Evolutionary conservation across 75 land plant genomes (phyloP).

Genomic region (Sequoia sempervirens): DNA sequence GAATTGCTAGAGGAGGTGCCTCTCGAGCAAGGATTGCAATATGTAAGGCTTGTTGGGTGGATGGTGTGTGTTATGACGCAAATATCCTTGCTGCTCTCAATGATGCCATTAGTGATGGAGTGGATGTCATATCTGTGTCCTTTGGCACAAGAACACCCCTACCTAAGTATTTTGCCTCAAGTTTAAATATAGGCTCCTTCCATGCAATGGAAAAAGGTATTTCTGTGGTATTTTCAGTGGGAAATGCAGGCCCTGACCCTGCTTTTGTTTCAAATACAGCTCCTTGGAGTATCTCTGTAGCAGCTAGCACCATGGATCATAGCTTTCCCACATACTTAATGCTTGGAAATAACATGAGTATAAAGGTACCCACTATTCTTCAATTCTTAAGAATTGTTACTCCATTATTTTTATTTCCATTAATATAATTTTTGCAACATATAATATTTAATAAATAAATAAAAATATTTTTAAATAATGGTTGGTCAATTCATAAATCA

Average conservation of each 20-base stretch:
- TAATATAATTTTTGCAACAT: too few relatives aligned
- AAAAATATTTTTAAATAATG: too few relatives aligned
- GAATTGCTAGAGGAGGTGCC: slow-evolving; percentile 65
- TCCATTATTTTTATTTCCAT: too few relatives aligned
- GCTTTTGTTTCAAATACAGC: slow-evolving; percentile 19
- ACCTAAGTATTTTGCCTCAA: slow-evolving; percentile 30
- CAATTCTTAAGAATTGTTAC: too few relatives aligned
- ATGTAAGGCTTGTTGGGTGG: slow-evolving; percentile 62
- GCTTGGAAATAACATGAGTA: slow-evolving; percentile 22
- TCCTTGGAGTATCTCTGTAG: slow-evolving; percentile 37
- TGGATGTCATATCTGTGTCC: slow-evolving; percentile 55
- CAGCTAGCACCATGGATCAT: slow-evolving; percentile 44
- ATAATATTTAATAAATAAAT: too few relatives aligned
- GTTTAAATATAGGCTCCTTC: slow-evolving; percentile 29
- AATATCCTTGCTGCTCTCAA: slow-evolving; percentile 55
- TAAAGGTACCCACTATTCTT: slow-evolving; percentile 12
- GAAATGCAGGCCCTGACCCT: slow-evolving; percentile 38
- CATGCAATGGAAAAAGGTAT: slow-evolving; percentile 29
- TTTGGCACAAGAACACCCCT: slow-evolving; percentile 41
- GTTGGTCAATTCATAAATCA: too few relatives aligned
- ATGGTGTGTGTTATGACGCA: slow-evolving; percentile 25
- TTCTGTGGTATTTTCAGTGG: slow-evolving; percentile 22
- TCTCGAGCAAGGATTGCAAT: slow-evolving; percentile 56
- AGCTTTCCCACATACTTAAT: slow-evolving; percentile 31
- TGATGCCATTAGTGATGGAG: slow-evolving; percentile 55